Evolutionary conservation across 2,329 filamentous ascomycete species (phyloP).

Genomic region (Fusarium sp.): DNA sequence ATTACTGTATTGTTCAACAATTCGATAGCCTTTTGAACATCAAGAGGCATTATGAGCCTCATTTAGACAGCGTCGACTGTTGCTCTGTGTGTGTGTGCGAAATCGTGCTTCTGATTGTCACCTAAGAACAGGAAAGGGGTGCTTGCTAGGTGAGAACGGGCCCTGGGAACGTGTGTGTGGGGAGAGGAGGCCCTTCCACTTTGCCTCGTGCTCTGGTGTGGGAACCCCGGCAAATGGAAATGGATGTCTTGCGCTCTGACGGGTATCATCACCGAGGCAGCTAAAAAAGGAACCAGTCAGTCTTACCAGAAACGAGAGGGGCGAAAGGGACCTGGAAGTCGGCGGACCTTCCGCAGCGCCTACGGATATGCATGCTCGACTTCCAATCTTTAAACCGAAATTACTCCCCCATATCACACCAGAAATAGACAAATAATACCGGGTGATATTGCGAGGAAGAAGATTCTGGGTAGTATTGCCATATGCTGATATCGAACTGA

Average conservation of each 20-base stretch:
- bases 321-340: constrained; percentile 1
- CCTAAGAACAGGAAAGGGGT: constrained; percentile 25
- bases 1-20: neutral
- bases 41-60: neutral
- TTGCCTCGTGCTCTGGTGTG: constrained; percentile 28
- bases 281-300: constrained; percentile 24
- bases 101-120: neutral
- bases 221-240: constrained; percentile 19
- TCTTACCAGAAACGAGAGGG: neutral
- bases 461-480: neutral
- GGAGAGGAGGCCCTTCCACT: constrained; percentile 13
- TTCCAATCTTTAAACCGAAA: constrained; percentile 9
- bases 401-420: constrained; percentile 2
- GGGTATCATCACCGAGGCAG: constrained; percentile 36
- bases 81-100: neutral
- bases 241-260: constrained; percentile 33
- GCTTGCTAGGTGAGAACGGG: constrained; percentile 1
- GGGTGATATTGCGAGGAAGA: neutral
- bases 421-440: constrained; percentile 12
- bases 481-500: neutral
- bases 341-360: neutral
- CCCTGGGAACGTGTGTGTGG: constrained; percentile 10
- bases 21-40: neutral
- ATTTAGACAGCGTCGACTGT: neutral
- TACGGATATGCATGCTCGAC: neutral